These are phyloP conservation scores for Globisporangium splendens DNA, from an alignment of 352 stramenopile genomes.

Conservation along the genomic window DNA sequence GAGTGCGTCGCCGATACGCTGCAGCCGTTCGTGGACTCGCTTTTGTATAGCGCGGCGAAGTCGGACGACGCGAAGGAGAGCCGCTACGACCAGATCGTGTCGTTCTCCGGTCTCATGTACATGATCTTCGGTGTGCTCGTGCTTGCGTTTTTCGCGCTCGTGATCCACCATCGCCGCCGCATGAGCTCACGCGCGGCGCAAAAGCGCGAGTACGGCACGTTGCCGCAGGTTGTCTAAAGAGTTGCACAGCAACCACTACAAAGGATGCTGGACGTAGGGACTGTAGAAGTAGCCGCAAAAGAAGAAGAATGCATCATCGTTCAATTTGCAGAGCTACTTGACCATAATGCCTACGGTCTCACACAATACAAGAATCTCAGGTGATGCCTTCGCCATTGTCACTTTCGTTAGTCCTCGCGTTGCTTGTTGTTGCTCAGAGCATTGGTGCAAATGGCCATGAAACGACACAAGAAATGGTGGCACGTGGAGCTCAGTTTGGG, in stretches of 20 bases:
- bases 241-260: too few relatives aligned
- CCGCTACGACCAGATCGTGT: constrained; percentile 8
- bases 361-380: too few relatives aligned
- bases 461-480: too few relatives aligned
- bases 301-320: neutral
- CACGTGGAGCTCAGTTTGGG: neutral
- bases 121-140: constrained; percentile 37
- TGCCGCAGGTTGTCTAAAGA: constrained; percentile 24
- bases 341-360: too few relatives aligned
- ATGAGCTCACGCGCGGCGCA: constrained; percentile 1
- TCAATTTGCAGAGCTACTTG: too few relatives aligned
- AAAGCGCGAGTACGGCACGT: constrained; percentile 35
- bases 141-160: constrained; percentile 32
- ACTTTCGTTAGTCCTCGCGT: too few relatives aligned
- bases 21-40: constrained; percentile 56
- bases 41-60: constrained; percentile 14
- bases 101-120: constrained; percentile 27
- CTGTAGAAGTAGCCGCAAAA: neutral
- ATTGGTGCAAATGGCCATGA: too few relatives aligned
- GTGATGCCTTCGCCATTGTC: too few relatives aligned
- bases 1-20: constrained; percentile 69
- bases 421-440: too few relatives aligned
- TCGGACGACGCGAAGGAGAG: neutral
- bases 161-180: constrained; percentile 23
- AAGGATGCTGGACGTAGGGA: too few relatives aligned